A percentile compares a stretch with the other conserved stretches of the same genome.
Conservation (phyloP, 257 asterid genomes). For the Craterostigma plantagineum region DNA sequence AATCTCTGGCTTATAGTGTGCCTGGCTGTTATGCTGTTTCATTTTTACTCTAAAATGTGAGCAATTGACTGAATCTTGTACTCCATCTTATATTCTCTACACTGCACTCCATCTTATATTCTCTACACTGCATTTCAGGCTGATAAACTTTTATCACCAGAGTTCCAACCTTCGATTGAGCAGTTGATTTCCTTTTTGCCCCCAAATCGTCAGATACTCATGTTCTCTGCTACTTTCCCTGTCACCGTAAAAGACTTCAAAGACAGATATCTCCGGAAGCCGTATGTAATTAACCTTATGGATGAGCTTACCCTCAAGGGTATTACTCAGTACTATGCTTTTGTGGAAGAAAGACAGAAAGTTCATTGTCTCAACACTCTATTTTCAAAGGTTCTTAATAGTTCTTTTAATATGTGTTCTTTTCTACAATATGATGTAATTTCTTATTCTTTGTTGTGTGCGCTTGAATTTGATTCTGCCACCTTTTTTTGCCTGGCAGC, state of each 20-base stretch:
- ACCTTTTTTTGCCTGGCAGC: slow-evolving; percentile 28
- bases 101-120: no score
- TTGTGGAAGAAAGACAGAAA: slow-evolving; percentile 92
- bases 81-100: no score
- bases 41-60: not conserved
- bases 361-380: slow-evolving; percentile 16
- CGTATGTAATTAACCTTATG: slow-evolving; percentile 84
- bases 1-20: no score
- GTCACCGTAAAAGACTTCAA: slow-evolving; percentile 75
- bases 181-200: slow-evolving; percentile 59
- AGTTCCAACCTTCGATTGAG: slow-evolving; percentile 77
- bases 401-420: no score
- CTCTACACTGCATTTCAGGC: slow-evolving; percentile 40
- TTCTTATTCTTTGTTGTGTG: no score
- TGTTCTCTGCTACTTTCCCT: slow-evolving; percentile 17
- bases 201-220: slow-evolving; percentile 60
- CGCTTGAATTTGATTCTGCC: no score
- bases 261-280: slow-evolving; percentile 52
- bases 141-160: slow-evolving; percentile 84
- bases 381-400: no score
- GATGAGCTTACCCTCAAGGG: slow-evolving; percentile 93
- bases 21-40: no score
- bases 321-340: slow-evolving; percentile 74
- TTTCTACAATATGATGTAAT: no score
- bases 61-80: no score